Percentiles rank a stretch among this genome's conserved stretches.
Conservation (phyloP, 352 stramenopile genomes). For the Phytophthora constricta region DNA sequence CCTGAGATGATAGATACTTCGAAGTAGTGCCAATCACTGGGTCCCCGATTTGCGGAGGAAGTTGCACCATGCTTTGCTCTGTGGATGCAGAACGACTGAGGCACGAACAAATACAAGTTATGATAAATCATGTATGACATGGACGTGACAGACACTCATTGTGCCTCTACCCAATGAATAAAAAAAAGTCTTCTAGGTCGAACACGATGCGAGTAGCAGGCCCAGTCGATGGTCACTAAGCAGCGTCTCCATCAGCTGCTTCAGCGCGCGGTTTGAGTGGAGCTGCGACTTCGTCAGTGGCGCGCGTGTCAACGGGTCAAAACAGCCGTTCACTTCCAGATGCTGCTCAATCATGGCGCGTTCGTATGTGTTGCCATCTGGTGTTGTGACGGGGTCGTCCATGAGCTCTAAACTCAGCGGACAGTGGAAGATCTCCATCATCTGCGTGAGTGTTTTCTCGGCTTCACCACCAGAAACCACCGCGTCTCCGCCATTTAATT, state of each 20-base stretch:
- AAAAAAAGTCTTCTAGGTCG: constrained; percentile 26
- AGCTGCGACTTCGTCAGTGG: constrained; percentile 66
- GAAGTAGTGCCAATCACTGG: too few relatives aligned
- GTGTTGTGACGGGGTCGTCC: constrained; percentile 76
- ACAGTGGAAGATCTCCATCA: constrained; percentile 78
- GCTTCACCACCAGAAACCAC: constrained; percentile 12
- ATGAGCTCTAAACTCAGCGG: constrained; percentile 81
- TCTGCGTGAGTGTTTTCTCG: constrained; percentile 63
- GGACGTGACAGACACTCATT: too few relatives aligned
- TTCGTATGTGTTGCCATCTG: constrained; percentile 79
- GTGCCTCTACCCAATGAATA: too few relatives aligned
- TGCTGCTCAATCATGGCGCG: constrained; percentile 82
- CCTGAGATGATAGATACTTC: too few relatives aligned
- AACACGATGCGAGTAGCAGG: constrained; percentile 58
- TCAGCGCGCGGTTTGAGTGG: constrained; percentile 72
- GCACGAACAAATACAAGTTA: too few relatives aligned
- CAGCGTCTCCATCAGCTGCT: constrained; percentile 77
- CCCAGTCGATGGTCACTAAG: constrained; percentile 68
- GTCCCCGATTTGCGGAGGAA: too few relatives aligned
- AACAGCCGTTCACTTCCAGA: constrained; percentile 73
- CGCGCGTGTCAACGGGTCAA: constrained; percentile 69
- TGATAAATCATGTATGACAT: too few relatives aligned
- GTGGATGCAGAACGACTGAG: too few relatives aligned
- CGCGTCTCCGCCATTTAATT: constrained; percentile 6
- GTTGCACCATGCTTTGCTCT: too few relatives aligned